Conservation (phyloP, 1,284 basidiomycete species). For the Phylloporus sp. region DNA sequence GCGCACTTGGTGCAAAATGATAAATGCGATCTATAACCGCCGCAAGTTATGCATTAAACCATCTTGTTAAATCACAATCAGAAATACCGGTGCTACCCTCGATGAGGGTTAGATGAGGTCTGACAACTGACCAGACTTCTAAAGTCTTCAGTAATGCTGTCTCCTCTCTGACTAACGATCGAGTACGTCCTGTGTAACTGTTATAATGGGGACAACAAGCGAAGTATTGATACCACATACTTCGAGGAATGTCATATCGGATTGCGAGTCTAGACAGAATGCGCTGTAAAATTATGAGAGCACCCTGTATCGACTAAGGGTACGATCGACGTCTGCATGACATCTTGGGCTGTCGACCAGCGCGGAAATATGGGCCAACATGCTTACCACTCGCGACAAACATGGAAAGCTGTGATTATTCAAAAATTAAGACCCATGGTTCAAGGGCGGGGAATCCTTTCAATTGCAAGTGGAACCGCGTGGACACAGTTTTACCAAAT, state of each 20-base stretch:
- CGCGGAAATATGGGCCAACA: too few species aligned
- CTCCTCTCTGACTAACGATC: slow-evolving; percentile 1
- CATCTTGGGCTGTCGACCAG: too few species aligned
- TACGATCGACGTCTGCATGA: slow-evolving; percentile 32
- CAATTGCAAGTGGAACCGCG: slow-evolving; percentile 34
- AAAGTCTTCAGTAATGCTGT: not conserved
- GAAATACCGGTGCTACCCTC: not conserved
- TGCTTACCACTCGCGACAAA: slow-evolving; percentile 16
- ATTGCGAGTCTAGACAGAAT: too few species aligned
- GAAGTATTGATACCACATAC: slow-evolving; percentile 7
- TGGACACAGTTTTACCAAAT: slow-evolving; percentile 36
- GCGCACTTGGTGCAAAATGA: too few species aligned
- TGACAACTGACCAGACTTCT: slow-evolving; percentile 14
- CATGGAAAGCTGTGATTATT: slow-evolving; percentile 12
- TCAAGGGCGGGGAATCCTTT: slow-evolving; percentile 16
- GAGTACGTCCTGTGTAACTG: slow-evolving; percentile 7
- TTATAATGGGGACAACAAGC: slow-evolving; percentile 4
- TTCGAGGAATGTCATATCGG: slow-evolving; percentile 19
- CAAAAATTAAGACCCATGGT: slow-evolving; percentile 14
- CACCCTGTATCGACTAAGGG: slow-evolving; percentile 28
- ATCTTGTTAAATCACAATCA: slow-evolving; percentile 1
- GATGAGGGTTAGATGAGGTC: slow-evolving; percentile 15
- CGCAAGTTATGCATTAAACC: not conserved
- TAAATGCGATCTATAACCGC: too few species aligned
- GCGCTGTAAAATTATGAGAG: too few species aligned